Base-by-base conservation (phyloP, 1,284 basidiomycete species). In the Ustilago loliicola region DNA sequence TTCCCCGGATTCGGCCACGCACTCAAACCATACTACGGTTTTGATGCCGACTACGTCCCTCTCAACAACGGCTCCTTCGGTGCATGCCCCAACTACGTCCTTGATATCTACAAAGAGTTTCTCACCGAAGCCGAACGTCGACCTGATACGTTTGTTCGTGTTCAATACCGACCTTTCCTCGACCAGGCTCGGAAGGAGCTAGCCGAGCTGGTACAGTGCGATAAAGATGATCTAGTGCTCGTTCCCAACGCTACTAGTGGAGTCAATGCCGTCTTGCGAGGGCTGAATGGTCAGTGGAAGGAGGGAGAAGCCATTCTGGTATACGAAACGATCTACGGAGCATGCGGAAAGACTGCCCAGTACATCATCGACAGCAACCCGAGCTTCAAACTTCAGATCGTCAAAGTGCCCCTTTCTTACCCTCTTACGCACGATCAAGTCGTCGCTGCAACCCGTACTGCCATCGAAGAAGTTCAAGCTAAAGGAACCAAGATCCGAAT, bases 401-500 rank as follows among this genome's bases (percentile, higher is more conserved):
- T 86, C 7, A 72, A 76, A 17, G 76, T 87, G 27, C 32, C 59
- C 3, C 36, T 87, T 23, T 36, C 27, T 5, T 83, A 85, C 32
- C 87, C 87, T 0, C 51, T 83, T 34, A 70, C 72, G 5, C 80
- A 87, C 65, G 72, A 73, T 38, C 62, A 79, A 13, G 68, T 87
- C 10, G 23, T 87, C 2, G 86, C 87, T 0, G 82, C 76, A 3
- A 77, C 83, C 36, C 70, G 56, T 47, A 34, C 52, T 1, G 61
- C 66, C 8, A 77, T 81, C 25, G 1, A 27, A 17, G 58, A 62
- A 0, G 79, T 71, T 2, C 42, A 61, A 15, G 15, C 36, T 0
- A 45, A 64, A 10, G 72, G 83, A 9, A 94, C 94, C 88, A 95
- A 94, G 82, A 93, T 92, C 8, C 88, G 95, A 92, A 53, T 95